Evolutionary conservation across 1,139 yeast genomes (phyloP), one percentile per base, ranked within the genome.

Genomic region (Entelexis sorbosivorans): DNA sequence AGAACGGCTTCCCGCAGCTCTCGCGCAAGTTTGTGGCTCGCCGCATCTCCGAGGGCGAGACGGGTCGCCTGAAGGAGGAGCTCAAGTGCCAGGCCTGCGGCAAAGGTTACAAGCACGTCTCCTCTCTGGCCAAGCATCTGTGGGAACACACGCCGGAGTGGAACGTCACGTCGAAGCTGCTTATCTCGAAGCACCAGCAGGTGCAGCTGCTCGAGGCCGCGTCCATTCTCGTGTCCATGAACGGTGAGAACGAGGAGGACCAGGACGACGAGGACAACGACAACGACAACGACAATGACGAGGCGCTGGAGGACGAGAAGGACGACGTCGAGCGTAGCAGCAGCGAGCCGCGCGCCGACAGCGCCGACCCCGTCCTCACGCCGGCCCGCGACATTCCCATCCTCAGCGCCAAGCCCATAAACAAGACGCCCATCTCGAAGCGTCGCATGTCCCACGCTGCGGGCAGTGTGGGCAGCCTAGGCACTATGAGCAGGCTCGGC

Each of bases 141-240:
- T 89, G 95, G 84, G 84, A 79, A 74, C 95, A 86, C 64, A 86
- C 95, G 0, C 94, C 95, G 0, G 95, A 86, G 64, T 86, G 95
- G 95, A 83, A 81, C 62, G 82, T 82, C 61, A 86, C 95, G 2
- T 82, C 84, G 58, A 83, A 82, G 63, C 71, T 86, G 48, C 69
- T 82, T 43, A 84, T 86, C 45, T 81, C 89, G n/a, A 86, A 86
- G 65, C 95, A 86, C 65, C 95, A 86, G 65, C 95, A 86, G 65
- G 95, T 86, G 6, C 95, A 86, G 66, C 71, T 86, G 38, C 72
- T 86, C 46, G 95, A 86, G 64, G 95, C 95, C 11, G 95, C 95
- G 3, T 81, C 89, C 52, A 85, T 86, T 45, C 71, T 86, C 53
- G 89, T 87, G 35, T 82, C 87, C 9, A 81, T 86, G 86, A 82